Evolutionary conservation across 805 yeast species (phyloP).

Genomic region (Lipomyces chichibuensis): DNA sequence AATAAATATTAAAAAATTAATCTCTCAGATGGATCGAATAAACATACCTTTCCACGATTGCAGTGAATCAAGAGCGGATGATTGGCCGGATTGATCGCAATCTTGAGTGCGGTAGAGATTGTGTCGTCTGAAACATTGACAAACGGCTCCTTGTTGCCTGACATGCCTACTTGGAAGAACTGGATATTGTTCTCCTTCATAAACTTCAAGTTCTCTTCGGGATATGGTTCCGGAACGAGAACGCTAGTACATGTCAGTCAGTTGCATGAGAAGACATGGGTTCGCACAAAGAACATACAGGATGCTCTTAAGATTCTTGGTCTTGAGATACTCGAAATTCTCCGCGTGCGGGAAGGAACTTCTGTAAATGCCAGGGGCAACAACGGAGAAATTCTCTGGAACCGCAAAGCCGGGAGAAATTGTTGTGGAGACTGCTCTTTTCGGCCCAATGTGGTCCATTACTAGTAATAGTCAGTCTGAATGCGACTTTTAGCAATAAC

Average conservation of each 20-base stretch:
- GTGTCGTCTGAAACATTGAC: slow-evolving; percentile 69
- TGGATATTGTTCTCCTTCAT: slow-evolving; percentile 62
- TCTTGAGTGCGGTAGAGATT: slow-evolving; percentile 77
- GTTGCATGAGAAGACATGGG: not conserved
- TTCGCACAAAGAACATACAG: slow-evolving; percentile 42
- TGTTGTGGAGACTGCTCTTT: not conserved
- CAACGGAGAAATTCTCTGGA: slow-evolving; percentile 92
- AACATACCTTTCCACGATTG: slow-evolving; percentile 73
- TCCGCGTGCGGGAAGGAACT: slow-evolving; percentile 87
- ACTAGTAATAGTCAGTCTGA: not conserved
- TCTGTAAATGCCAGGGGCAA: slow-evolving; percentile 75
- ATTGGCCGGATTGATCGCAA: slow-evolving; percentile 79
- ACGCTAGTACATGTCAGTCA: slow-evolving; percentile 46
- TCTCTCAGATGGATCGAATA: not conserved
- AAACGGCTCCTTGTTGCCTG: slow-evolving; percentile 95
- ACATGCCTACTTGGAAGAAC: slow-evolving; percentile 85
- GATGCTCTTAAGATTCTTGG: slow-evolving; percentile 68
- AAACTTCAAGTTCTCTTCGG: slow-evolving; percentile 71
- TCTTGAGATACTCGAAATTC: slow-evolving; percentile 70
- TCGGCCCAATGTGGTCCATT: not conserved
- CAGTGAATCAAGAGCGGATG: slow-evolving; percentile 94
- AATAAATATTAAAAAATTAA: not conserved
- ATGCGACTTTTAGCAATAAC: not conserved
- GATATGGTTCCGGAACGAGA: slow-evolving; percentile 89
- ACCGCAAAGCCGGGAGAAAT: slow-evolving; percentile 16